phyloP scores from a whole-genome alignment of 805 yeast genomes.

The Monosporozyma yasuniensis region DNA sequence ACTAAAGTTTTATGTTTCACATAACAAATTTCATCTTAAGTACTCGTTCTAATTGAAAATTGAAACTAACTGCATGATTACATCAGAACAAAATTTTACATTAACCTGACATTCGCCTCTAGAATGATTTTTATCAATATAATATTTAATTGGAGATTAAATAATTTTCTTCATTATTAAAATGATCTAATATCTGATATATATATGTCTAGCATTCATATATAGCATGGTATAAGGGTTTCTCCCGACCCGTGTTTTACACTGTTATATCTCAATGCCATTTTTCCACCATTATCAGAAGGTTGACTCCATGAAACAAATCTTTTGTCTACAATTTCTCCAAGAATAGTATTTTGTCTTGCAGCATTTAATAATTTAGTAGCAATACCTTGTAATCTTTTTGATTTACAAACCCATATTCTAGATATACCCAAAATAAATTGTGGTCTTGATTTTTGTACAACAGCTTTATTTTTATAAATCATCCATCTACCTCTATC shows the following conservation, averaged over 20 bases:
- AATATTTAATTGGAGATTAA: too few species aligned
- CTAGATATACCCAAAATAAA: conserved; percentile 42
- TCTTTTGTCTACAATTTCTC: conserved; percentile 33
- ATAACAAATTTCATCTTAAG: too few species aligned
- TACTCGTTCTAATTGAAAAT: too few species aligned
- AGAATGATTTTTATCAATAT: too few species aligned
- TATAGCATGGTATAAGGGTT: conserved; percentile 26
- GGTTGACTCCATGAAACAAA: conserved; percentile 69
- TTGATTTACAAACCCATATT: conserved; percentile 37
- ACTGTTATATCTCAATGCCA: conserved; percentile 50
- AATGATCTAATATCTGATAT: neutral
- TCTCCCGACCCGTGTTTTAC: conserved; percentile 37
- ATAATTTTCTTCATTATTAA: too few species aligned
- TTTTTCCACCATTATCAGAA: conserved; percentile 50
- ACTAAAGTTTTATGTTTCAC: too few species aligned
- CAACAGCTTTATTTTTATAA: conserved; percentile 39
- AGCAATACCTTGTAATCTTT: conserved; percentile 46
- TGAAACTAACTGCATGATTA: too few species aligned
- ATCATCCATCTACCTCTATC: conserved; percentile 54
- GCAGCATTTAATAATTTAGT: conserved; percentile 37
- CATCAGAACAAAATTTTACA: too few species aligned
- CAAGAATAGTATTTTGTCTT: conserved; percentile 39
- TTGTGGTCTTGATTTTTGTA: conserved; percentile 37
- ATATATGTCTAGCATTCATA: conserved; percentile 5
- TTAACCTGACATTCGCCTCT: too few species aligned